These are phyloP conservation scores for Neurospora sp. DNA, from an alignment of 495 filamentous ascomycete genomes.

Conservation along the genomic window DNA sequence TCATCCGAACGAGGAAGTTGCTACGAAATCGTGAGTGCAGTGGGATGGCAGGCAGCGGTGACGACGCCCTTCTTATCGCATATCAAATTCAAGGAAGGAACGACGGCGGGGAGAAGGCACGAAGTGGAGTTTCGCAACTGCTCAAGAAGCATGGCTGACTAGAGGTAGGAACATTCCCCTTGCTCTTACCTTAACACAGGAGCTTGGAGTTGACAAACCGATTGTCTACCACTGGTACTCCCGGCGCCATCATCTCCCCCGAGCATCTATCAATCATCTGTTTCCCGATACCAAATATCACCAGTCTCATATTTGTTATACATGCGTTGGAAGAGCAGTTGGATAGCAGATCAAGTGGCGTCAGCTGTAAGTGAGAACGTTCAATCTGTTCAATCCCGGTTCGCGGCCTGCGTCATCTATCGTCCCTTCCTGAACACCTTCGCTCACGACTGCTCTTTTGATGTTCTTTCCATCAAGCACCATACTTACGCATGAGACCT, in stretches of 20 bases:
- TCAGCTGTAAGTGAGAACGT: background rate
- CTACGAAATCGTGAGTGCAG: background rate
- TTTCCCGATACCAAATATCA: background rate
- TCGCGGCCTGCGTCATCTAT: background rate
- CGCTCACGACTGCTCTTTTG: background rate
- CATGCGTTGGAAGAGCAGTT: background rate
- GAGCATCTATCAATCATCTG: background rate
- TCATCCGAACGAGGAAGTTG: background rate
- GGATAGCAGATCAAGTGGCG: background rate
- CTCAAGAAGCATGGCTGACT: background rate
- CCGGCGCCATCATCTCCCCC: background rate
- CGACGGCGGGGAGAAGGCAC: background rate
- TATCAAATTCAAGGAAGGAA: background rate
- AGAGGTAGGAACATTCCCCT: background rate
- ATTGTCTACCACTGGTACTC: background rate
- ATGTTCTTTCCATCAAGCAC: background rate
- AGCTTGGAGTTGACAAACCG: background rate
- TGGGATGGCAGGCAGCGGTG: background rate
- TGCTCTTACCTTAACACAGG: background rate
- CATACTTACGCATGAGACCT: background rate
- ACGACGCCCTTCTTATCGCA: background rate
- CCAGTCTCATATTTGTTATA: background rate
- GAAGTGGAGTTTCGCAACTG: background rate
- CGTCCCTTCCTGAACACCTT: background rate
- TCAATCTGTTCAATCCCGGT: background rate